Evolutionary conservation across 257 asterid genomes (phyloP).

Genomic region (Nicotiana sylvestris): DNA sequence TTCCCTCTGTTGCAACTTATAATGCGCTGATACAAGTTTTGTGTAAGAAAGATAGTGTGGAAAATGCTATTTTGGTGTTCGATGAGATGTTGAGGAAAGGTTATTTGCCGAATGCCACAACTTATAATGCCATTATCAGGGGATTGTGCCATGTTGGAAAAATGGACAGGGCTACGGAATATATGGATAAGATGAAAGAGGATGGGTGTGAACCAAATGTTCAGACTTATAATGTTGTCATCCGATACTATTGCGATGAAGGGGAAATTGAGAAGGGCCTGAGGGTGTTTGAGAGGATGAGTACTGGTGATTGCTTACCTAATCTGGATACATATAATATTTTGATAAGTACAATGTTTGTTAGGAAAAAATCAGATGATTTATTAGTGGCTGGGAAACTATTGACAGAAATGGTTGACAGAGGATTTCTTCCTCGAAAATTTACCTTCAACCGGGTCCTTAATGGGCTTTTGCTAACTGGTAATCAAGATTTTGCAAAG

Average conservation of each 20-base stretch:
- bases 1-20: constrained; percentile 86
- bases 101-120: constrained; percentile 64
- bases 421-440: constrained; percentile 73
- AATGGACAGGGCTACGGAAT: constrained; percentile 59
- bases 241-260: constrained; percentile 71
- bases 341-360: constrained; percentile 80
- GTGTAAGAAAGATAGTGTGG: constrained; percentile 81
- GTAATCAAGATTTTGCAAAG: constrained; percentile 76
- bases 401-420: constrained; percentile 79
- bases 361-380: constrained; percentile 69
- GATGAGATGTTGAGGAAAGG: constrained; percentile 82
- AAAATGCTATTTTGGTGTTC: constrained; percentile 58
- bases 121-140: constrained; percentile 64
- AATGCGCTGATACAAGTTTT: constrained; percentile 79
- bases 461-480: constrained; percentile 85
- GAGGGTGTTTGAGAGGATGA: constrained; percentile 66
- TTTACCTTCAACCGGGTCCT: constrained; percentile 74
- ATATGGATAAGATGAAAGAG: constrained; percentile 57
- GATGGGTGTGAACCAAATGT: constrained; percentile 62
- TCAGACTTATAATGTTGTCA: constrained; percentile 73
- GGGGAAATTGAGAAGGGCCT: constrained; percentile 80
- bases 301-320: constrained; percentile 57
- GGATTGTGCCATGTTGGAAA: constrained; percentile 77
- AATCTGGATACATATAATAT: constrained; percentile 84
- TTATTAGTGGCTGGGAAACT: constrained; percentile 73